A percentile compares a stretch with the other conserved stretches of the same genome.
These are phyloP conservation scores for Musa acuminata DNA, from an alignment of 176 grass and related monocot species.

Conservation along the genomic window DNA sequence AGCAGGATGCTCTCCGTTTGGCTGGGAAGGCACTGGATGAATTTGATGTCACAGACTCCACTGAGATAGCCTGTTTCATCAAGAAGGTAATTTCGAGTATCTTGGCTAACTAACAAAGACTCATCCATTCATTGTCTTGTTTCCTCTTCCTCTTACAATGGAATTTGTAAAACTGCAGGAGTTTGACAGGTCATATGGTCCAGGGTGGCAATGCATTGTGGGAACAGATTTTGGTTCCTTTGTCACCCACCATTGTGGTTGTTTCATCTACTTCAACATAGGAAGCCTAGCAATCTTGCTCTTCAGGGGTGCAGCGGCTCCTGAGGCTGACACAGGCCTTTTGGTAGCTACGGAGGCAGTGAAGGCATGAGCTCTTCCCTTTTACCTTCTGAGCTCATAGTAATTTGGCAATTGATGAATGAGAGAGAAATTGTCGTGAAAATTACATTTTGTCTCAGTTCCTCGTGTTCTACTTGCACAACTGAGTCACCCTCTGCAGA, in stretches of 20 bases:
- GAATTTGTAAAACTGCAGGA: constrained; percentile 21
- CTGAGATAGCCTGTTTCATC: constrained; percentile 37
- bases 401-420: background rate
- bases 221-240: constrained; percentile 53
- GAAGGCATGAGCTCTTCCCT: constrained; percentile 6
- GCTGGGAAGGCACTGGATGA: constrained; percentile 45
- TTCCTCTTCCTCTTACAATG: background rate
- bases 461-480: too few relatives aligned
- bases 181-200: constrained; percentile 36
- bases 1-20: constrained; percentile 31
- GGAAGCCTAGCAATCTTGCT: constrained; percentile 54
- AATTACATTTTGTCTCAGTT: background rate
- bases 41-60: constrained; percentile 37
- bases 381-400: background rate
- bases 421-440: background rate
- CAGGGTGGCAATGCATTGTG: constrained; percentile 54
- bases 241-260: constrained; percentile 45
- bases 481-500: too few relatives aligned
- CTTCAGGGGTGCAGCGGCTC: constrained; percentile 24
- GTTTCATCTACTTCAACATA: constrained; percentile 63
- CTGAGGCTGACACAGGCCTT: background rate
- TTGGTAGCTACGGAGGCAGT: constrained; percentile 18
- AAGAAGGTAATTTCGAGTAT: constrained; percentile 31
- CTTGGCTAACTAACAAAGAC: background rate
- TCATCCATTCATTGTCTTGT: background rate